phyloP scores from a whole-genome alignment of 2,329 filamentous ascomycete species.

The Phoma sp. region DNA sequence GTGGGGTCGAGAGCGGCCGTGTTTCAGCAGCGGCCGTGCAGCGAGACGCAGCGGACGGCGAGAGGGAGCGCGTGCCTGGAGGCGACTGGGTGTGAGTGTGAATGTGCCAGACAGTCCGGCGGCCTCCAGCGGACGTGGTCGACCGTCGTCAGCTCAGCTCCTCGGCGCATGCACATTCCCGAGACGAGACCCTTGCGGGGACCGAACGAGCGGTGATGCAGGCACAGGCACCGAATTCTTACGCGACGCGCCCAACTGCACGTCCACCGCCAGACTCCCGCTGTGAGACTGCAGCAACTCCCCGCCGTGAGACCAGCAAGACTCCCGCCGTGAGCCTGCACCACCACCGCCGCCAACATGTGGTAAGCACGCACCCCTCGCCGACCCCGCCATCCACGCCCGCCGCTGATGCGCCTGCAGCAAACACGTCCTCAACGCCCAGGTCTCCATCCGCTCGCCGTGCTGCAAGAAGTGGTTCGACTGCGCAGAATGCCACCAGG shows the following conservation, averaged over 20 bases:
- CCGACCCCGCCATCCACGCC: constrained; percentile 18
- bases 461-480: constrained; percentile 99
- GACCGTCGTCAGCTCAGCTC: no score
- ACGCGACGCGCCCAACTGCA: not conserved
- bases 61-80: not conserved
- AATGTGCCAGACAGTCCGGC: no score
- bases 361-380: constrained; percentile 33
- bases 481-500: constrained; percentile 91
- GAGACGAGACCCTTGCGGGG: not conserved
- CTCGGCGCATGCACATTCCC: not conserved
- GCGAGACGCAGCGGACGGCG: not conserved
- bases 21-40: constrained; percentile 32
- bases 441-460: constrained; percentile 92
- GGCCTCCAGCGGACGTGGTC: no score
- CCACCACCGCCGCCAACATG: constrained; percentile 21
- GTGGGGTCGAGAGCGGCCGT: constrained; percentile 27
- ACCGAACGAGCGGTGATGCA: not conserved
- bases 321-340: not conserved
- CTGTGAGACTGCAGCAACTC: no score
- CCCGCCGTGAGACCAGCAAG: no score
- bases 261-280: no score
- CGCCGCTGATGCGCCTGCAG: constrained; percentile 57
- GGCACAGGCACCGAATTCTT: not conserved
- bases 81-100: not conserved
- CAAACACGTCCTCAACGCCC: constrained; percentile 98